A percentile compares a stretch with the other conserved stretches of the same genome.
These are phyloP conservation scores for Aulographum hederae DNA, from an alignment of 2,329 filamentous ascomycete genomes.

Conservation along the genomic window DNA sequence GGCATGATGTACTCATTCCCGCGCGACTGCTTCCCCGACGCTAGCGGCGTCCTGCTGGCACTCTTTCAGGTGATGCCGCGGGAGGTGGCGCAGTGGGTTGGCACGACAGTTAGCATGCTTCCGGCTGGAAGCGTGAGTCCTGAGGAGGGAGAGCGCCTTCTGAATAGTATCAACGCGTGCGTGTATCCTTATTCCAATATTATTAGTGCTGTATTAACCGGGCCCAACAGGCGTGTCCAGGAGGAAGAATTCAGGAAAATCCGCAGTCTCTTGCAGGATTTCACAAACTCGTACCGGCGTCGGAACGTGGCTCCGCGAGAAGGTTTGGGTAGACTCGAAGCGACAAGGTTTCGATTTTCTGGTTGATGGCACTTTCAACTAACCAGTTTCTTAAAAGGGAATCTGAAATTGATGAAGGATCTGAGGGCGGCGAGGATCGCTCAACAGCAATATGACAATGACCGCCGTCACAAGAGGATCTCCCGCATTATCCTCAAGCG, in stretches of 20 bases:
- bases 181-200: constrained; percentile 3
- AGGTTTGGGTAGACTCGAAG: constrained; percentile 73
- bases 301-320: constrained; percentile 91
- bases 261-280: constrained; percentile 76
- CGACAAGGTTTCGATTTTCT: constrained; percentile 65
- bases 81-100: constrained; percentile 66
- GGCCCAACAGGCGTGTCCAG: constrained; percentile 46
- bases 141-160: constrained; percentile 61
- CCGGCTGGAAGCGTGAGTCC: constrained; percentile 66
- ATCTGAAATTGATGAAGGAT: no score
- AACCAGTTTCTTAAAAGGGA: no score
- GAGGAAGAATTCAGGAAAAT: constrained; percentile 59
- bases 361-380: not conserved
- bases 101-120: constrained; percentile 65
- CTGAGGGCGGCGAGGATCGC: no score
- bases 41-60: constrained; percentile 76
- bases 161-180: constrained; percentile 65
- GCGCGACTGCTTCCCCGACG: constrained; percentile 85
- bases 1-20: constrained; percentile 99
- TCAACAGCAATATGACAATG: no score
- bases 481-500: no score
- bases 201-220: no score
- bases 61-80: constrained; percentile 75
- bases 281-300: constrained; percentile 84
- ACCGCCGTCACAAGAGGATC: no score